Base-by-base conservation (phyloP, 768 basidiomycete genomes). In the Boletus rubropictus region DNA sequence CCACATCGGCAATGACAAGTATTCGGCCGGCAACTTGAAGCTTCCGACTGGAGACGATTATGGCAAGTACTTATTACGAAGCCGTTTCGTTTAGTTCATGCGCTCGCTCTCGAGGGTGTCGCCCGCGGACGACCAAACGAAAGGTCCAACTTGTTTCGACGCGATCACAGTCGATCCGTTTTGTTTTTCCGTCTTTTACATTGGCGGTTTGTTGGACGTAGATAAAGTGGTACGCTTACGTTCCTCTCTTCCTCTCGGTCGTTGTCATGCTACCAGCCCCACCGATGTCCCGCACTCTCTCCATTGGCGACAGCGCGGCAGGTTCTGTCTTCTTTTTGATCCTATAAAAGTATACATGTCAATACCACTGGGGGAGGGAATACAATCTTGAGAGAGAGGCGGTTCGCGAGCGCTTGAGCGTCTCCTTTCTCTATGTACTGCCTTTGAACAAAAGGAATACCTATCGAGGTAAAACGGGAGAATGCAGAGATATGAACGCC, bases 11-110 rank as follows among this genome's bases (percentile, higher is more conserved):
- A 15, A 31, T 21, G 25, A 28, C 28, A 14, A 38, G 17, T 39
- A 34, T 27, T 28, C 11, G 29, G 29, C 18, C 48, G 46, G 52
- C 41, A 38, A 58, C 52, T 51, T 49, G 47, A 15, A 7, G 40
- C 37, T 48, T 50, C 47, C 34, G 38, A 39, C 36, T 5, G 28
- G 6, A 32, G 28, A 46, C 44, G 4, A 24, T 63, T 32, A 15
- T 32, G 15, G 31, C 31, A 29, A 4, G 29, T 27, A n/a, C 24
- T 8, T 8, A 25, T 25, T 5, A 25, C 8, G 29, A 12, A 11
- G 29, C 10, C 29, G 11, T 29, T 29, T 10, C 29, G 2, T 29
- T 12, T 28, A 10, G 10, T 9, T 1, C 29, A 10, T 12, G 11
- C 11, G 10, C 29, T 5, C 29, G 5, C 29, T 10, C 29, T 29